Conservation (phyloP, 78 protist genomes). For the Diacronema lutheri region DNA sequence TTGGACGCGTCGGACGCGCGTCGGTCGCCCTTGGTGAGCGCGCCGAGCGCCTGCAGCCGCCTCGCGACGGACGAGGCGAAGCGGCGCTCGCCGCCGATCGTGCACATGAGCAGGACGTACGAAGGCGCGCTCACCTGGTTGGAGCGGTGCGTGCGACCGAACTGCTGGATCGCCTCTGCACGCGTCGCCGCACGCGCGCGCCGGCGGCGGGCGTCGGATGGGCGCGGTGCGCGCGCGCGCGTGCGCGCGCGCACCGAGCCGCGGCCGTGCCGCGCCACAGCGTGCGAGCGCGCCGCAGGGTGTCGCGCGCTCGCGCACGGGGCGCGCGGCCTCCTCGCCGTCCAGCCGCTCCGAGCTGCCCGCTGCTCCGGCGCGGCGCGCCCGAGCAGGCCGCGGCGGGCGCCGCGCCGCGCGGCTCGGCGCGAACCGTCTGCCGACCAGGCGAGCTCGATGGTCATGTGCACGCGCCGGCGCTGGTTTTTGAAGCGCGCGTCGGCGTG, state of each 20-base stretch:
- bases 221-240: too few relatives aligned
- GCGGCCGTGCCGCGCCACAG: neutral
- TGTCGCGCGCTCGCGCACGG: neutral
- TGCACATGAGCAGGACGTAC: neutral
- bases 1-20: conserved; percentile 11
- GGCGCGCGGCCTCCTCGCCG: neutral
- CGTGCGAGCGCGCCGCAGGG: neutral
- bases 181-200: too few relatives aligned
- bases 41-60: conserved; percentile 24
- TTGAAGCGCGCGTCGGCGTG: conserved; percentile 34
- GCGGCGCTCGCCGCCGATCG: conserved; percentile 5
- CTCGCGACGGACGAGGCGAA: neutral
- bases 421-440: conserved; percentile 29
- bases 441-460: conserved; percentile 38
- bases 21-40: conserved; percentile 45
- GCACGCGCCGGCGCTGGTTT: conserved; percentile 27
- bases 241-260: too few relatives aligned
- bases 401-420: neutral
- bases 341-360: neutral
- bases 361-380: neutral
- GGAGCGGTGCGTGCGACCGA: conserved; percentile 45
- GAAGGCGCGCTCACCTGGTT: conserved; percentile 2
- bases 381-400: neutral
- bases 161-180: conserved; percentile 42
- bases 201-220: too few relatives aligned